phyloP scores from a whole-genome alignment of 208 protist species.

The Crithidia sp. region DNA sequence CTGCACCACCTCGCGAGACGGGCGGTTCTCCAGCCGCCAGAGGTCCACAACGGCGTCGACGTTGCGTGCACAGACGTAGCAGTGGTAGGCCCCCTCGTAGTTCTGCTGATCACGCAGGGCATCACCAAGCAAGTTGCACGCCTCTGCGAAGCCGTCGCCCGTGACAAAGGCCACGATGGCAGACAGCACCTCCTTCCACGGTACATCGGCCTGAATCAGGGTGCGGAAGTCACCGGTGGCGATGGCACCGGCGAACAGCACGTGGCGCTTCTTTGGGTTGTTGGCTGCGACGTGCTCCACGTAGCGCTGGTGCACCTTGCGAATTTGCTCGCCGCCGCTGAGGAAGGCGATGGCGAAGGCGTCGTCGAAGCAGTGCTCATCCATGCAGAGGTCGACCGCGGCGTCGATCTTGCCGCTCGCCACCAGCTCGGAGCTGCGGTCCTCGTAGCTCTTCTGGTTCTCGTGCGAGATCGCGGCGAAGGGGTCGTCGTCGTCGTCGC shows the following conservation, averaged over 20 bases:
- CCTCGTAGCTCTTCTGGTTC: constrained; percentile 67
- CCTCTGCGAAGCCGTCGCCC: constrained; percentile 65
- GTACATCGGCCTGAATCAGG: constrained; percentile 49
- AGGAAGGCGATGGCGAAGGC: constrained; percentile 81
- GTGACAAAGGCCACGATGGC: constrained; percentile 67
- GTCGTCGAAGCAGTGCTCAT: constrained; percentile 66
- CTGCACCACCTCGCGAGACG: constrained; percentile 56
- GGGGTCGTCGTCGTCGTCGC: constrained; percentile 61
- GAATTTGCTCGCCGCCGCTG: constrained; percentile 59
- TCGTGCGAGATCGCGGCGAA: constrained; percentile 68
- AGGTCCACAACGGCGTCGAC: constrained; percentile 74
- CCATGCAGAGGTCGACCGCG: constrained; percentile 79
- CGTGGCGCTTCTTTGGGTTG: constrained; percentile 61
- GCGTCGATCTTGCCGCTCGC: constrained; percentile 66
- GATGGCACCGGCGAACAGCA: constrained; percentile 73
- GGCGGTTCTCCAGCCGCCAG: constrained; percentile 49
- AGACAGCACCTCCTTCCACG: constrained; percentile 82
- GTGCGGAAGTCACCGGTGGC: constrained; percentile 62
- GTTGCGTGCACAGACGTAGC: constrained; percentile 80
- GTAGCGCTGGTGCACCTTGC: constrained; percentile 70
- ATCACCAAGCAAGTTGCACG: constrained; percentile 69
- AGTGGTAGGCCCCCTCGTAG: constrained; percentile 71
- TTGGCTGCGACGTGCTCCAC: constrained; percentile 35
- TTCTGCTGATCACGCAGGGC: constrained; percentile 52
- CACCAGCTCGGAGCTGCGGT: constrained; percentile 63